phyloP scores from a whole-genome alignment of 1,139 yeast genomes.

The Kodamaea anthophila region DNA sequence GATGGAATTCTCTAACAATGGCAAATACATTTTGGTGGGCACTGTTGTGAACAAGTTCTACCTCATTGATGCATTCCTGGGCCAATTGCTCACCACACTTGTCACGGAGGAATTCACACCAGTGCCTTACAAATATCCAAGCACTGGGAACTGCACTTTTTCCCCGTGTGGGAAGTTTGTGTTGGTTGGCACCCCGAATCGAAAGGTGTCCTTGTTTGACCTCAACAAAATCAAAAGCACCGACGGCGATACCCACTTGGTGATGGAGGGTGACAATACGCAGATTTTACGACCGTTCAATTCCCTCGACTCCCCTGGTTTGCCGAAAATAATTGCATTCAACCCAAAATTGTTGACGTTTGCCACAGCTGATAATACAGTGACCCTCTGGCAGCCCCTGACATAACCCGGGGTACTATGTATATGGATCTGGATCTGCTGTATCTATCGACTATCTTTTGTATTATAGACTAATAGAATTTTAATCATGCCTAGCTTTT shows the following conservation, averaged over 20 bases:
- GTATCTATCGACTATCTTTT: too few species aligned
- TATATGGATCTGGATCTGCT: too few species aligned
- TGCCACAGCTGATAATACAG: slow-evolving; percentile 72
- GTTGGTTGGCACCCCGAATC: slow-evolving; percentile 48
- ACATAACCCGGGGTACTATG: not conserved
- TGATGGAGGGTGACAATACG: slow-evolving; percentile 17
- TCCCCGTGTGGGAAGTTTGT: slow-evolving; percentile 80
- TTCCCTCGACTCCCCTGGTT: slow-evolving; percentile 21
- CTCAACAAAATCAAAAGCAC: slow-evolving; percentile 32
- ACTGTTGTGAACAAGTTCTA: slow-evolving; percentile 52
- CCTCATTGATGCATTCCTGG: slow-evolving; percentile 68
- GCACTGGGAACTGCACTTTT: slow-evolving; percentile 59
- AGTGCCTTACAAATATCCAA: slow-evolving; percentile 39
- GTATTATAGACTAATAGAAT: too few species aligned
- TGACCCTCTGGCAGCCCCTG: slow-evolving; percentile 35
- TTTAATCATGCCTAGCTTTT: too few species aligned
- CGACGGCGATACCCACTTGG: slow-evolving; percentile 16
- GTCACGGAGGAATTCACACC: slow-evolving; percentile 18
- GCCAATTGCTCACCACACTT: slow-evolving; percentile 49
- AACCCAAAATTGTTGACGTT: slow-evolving; percentile 74
- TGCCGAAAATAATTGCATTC: slow-evolving; percentile 63
- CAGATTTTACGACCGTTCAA: slow-evolving; percentile 19
- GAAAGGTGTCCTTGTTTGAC: slow-evolving; percentile 60
- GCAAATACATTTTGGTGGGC: slow-evolving; percentile 62
- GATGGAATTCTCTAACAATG: slow-evolving; percentile 79